Evolutionary conservation across 768 basidiomycete species (phyloP), one percentile per base, ranked within the genome.

Genomic region (Phlebiopsis gigantea): DNA sequence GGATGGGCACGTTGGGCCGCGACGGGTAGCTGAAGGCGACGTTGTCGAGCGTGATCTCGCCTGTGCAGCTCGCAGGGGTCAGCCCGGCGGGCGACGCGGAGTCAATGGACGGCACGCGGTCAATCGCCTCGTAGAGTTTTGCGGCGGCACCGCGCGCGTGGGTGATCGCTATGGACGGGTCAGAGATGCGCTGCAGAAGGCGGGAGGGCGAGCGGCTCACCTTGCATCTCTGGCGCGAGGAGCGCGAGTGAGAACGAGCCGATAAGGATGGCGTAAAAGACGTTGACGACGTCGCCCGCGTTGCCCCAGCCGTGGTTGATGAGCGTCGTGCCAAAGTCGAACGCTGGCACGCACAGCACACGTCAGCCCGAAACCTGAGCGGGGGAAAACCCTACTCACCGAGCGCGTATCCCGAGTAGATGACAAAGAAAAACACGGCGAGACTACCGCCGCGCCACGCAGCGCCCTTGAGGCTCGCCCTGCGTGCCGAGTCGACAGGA

Each of bases 121-220:
- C 90, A 59, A 98, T 97, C 2, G 94, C 95, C 19, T 80, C 75
- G 66, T 79, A 96, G 5, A 98, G 76, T 68, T 96, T 97, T n/a
- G 88, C 88, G 17, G 92, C 93, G 22, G 94, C 94, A 15, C 83
- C 90, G 60, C 84, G 83, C 29, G 82, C 94, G 60, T 85, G 82
- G 12, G 82, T 80, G 60, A 98, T 73, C 12, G 91, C 91, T 48
- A n/a, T 14, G n/a, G 26, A 25, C 47, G 47, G n/a, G 25, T 8
- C 7, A 28, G 3, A 30, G 47, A 8, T 28, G 14, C 29, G 8
- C 8, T 14, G 12, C 6, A 5, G n/a, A n/a, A 8, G 7, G 8
- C 6, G 19, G 19, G 17, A 17, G 28, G n/a, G 15, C 6, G 7
- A 3, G 7, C n/a, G 6, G 30, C 47, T 3, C 7, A 48, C 47